These are phyloP conservation scores for Capronia coronata DNA, from an alignment of 2,329 filamentous ascomycete genomes.

Conservation along the genomic window DNA sequence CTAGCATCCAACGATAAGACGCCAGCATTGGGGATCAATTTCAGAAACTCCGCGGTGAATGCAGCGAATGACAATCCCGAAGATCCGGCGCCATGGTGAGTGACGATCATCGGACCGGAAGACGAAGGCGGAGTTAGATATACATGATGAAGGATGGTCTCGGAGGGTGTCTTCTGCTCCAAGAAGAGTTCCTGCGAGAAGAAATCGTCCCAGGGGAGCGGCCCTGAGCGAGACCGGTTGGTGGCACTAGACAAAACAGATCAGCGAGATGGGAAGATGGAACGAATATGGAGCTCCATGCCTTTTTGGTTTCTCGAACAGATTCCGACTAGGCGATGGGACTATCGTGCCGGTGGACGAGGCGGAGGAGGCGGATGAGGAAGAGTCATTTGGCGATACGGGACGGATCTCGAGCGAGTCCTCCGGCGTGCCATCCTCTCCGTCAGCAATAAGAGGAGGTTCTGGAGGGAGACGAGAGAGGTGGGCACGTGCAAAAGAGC, in stretches of 20 bases:
- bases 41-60: constrained; percentile 69
- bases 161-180: constrained; percentile 32
- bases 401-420: constrained; percentile 30
- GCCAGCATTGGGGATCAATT: constrained; percentile 69
- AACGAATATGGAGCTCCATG: constrained; percentile 46
- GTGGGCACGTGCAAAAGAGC: constrained; percentile 70
- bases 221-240: constrained; percentile 46
- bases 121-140: constrained; percentile 73
- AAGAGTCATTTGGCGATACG: constrained; percentile 53
- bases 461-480: constrained; percentile 57
- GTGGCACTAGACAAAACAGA: constrained; percentile 6
- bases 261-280: constrained; percentile 9
- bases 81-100: constrained; percentile 90
- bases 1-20: constrained; percentile 80
- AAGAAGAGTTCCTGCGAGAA: constrained; percentile 84
- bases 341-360: constrained; percentile 90
- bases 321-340: constrained; percentile 64
- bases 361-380: constrained; percentile 81
- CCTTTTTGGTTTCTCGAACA: constrained; percentile 67
- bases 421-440: constrained; percentile 35
- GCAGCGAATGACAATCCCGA: constrained; percentile 88
- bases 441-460: constrained; percentile 43
- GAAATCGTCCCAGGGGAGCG: constrained; percentile 79
- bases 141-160: constrained; percentile 64
- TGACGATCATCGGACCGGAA: constrained; percentile 76